Evolutionary conservation across 345 rosid genomes (phyloP).

Genomic region (Eucalyptus cloeziana): DNA sequence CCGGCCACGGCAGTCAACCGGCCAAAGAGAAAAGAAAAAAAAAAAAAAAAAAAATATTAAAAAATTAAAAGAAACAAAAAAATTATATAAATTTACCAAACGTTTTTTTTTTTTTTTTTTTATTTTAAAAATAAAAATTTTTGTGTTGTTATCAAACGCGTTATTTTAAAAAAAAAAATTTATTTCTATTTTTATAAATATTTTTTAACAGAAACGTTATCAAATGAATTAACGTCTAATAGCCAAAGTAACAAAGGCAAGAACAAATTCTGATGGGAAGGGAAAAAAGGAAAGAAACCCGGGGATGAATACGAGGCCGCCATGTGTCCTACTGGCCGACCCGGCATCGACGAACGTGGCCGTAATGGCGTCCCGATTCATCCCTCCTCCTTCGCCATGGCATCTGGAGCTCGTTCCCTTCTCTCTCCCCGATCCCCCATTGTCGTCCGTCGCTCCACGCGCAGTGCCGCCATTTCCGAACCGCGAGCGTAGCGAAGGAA

Average conservation of each 20-base stretch:
- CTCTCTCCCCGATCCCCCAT: not conserved
- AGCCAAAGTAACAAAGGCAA: not conserved
- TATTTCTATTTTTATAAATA: too few relatives aligned
- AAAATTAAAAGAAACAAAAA: too few relatives aligned
- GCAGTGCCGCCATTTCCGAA: not conserved
- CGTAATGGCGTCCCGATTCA: constrained; percentile 3
- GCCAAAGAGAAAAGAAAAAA: too few relatives aligned
- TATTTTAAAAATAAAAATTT: too few relatives aligned
- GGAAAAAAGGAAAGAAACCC: not conserved
- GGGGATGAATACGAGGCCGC: not conserved
- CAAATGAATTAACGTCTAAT: too few relatives aligned
- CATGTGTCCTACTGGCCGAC: not conserved
- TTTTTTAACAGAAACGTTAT: too few relatives aligned
- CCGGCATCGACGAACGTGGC: constrained; percentile 1
- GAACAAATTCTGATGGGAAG: not conserved
- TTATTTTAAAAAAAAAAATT: too few relatives aligned
- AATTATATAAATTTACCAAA: too few relatives aligned
- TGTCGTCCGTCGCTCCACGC: not conserved
- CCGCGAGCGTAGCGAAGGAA: not conserved
- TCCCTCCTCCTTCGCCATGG: not conserved
- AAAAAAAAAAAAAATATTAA: too few relatives aligned
- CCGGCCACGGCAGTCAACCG: too few relatives aligned
- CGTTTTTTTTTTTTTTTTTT: too few relatives aligned
- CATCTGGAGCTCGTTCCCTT: not conserved
- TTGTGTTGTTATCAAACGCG: too few relatives aligned